Conservation (phyloP, 805 yeast species). For the Wickerhamiella domercqiae region DNA sequence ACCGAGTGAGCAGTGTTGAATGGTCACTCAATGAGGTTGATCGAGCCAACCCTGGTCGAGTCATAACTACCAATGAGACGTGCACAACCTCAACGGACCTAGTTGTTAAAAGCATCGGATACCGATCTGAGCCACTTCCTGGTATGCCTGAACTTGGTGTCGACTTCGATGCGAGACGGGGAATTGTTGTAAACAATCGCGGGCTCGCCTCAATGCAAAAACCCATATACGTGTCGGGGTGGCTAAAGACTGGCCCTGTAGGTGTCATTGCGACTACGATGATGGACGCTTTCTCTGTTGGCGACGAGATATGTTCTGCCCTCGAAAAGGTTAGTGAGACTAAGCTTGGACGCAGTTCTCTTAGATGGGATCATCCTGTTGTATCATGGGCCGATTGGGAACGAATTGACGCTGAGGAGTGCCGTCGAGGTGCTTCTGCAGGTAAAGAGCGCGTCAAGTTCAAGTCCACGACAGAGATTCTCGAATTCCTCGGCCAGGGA, state of each 20-base stretch:
- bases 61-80: conserved; percentile 26
- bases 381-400: conserved; percentile 59
- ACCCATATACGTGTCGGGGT: conserved; percentile 61
- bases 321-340: conserved; percentile 9
- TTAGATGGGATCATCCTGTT: conserved; percentile 14
- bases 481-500: conserved; percentile 20
- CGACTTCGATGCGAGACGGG: conserved; percentile 31
- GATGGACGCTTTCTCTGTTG: conserved; percentile 67
- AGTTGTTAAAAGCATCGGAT: conserved; percentile 72
- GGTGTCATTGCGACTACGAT: conserved; percentile 89
- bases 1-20: conserved; percentile 32
- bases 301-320: conserved; percentile 38
- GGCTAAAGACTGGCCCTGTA: conserved; percentile 75
- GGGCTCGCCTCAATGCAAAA: conserved; percentile 22
- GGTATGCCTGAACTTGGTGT: conserved; percentile 41
- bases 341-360: background rate
- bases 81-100: conserved; percentile 36
- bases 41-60: conserved; percentile 27
- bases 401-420: conserved; percentile 39
- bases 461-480: conserved; percentile 33
- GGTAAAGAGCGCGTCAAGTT: conserved; percentile 51
- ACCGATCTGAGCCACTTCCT: conserved; percentile 46
- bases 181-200: conserved; percentile 17
- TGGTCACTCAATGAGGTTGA: conserved; percentile 35
- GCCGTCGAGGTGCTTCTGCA: conserved; percentile 29